These are phyloP conservation scores for Hyphopichia khmerensis DNA, from an alignment of 1,139 yeast genomes.

Conservation along the genomic window DNA sequence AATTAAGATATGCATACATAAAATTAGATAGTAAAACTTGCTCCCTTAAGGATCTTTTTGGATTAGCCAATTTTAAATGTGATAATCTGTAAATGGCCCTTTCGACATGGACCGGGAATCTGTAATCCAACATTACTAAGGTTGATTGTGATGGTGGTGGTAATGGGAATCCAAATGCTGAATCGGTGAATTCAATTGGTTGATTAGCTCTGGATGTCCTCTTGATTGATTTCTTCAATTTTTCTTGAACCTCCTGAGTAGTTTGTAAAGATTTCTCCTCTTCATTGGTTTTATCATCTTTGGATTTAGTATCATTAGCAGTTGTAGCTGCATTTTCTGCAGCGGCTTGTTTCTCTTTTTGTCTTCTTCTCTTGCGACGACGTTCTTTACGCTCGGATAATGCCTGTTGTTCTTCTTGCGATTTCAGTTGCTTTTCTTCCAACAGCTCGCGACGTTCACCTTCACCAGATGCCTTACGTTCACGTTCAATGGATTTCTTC, in stretches of 20 bases:
- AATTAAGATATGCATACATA: constrained; percentile 94
- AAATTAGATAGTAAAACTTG: constrained; percentile 91
- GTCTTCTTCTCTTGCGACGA: constrained; percentile 1
- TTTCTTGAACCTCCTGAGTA: constrained; percentile 46
- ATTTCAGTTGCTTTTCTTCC: background rate
- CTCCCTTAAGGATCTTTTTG: constrained; percentile 84
- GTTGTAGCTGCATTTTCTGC: constrained; percentile 3
- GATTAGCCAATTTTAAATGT: constrained; percentile 90
- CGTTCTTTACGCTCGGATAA: constrained; percentile 3
- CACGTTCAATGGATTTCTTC: constrained; percentile 1
- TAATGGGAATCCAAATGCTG: constrained; percentile 82
- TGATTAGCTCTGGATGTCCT: constrained; percentile 56
- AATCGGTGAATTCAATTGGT: constrained; percentile 74
- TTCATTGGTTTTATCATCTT: constrained; percentile 1
- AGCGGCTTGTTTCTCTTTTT: constrained; percentile 3
- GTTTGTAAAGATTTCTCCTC: constrained; percentile 24
- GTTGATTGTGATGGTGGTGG: constrained; percentile 80
- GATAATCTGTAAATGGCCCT: constrained; percentile 91
- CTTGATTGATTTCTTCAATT: constrained; percentile 43
- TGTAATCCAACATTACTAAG: constrained; percentile 72
- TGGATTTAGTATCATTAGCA: background rate
- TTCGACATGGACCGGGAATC: constrained; percentile 94
- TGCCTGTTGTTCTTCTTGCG: background rate
- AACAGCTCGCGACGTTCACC: background rate
- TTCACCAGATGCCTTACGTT: background rate